Evolutionary conservation across 345 rosid genomes (phyloP), one percentile per base, ranked within the genome.

Genomic region (Trapa bicornis): DNA sequence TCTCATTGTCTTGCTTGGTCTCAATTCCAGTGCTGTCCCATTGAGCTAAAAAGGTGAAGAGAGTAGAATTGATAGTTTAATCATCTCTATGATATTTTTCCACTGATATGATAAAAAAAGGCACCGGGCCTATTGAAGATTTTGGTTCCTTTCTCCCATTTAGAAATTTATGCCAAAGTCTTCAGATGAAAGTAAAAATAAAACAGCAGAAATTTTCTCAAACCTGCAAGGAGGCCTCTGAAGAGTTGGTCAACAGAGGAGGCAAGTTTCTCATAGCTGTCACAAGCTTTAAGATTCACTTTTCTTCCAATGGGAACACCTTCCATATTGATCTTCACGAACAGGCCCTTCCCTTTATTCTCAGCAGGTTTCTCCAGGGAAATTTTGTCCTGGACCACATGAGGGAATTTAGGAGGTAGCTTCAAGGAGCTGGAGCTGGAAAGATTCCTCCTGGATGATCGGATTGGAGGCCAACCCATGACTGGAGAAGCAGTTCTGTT

Each of bases 381-480:
- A 62, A 48, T 76, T 79, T 43, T 5, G 74, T 70, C 69, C 45
- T 73, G 65, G 66, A 68, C 76, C 54, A 63, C 85, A 70, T 69
- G 79, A 11, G 71, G 85, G 15, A 91, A 75, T 38, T 83, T 89
- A n/a, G 74, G 63, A 72, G 78, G 70, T 54, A 68, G 78, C 70
- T 89, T 91, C 56, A 87, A 77, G 41, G 87, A 80, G 76, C 88
- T 86, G 78, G 75, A 80, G 78, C 71, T 77, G 2, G 89, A 87
- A 70, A 95, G 83, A 66, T 95, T 89, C 85, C 84, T 95, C 85
- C 99, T 83, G 61, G 80, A 86, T 22, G 97, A 86, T 22, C 99
- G 80, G 73, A 95, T 82, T 54, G 99, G 99, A 64, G 99, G 99
- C 99, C 99, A 95, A 52, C 99, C 97, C 65, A 95, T 97, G 37